A percentile compares a stretch with the other conserved stretches of the same genome.
These are phyloP conservation scores for Catharanthus roseus DNA, from an alignment of 257 asterid species.

Conservation along the genomic window DNA sequence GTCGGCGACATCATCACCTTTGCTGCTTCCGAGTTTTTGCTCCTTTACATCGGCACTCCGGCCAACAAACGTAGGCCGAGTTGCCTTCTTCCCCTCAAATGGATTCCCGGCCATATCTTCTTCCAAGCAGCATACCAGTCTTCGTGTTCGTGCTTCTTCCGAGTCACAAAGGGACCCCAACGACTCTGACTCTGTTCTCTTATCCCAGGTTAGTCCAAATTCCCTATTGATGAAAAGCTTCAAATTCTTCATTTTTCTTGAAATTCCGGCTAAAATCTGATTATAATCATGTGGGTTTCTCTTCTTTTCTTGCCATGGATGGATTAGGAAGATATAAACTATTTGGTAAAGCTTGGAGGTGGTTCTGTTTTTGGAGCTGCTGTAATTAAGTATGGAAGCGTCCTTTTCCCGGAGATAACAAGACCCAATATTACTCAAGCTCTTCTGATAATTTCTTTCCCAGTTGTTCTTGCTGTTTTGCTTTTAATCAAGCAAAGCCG, in stretches of 20 bases:
- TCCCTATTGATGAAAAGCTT: background rate
- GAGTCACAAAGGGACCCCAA: constrained; percentile 17
- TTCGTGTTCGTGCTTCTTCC: constrained; percentile 22
- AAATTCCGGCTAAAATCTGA: background rate
- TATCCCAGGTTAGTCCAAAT: constrained; percentile 25
- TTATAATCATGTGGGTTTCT: background rate
- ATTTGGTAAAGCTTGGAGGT: constrained; percentile 51
- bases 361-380: constrained; percentile 62
- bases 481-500: constrained; percentile 47
- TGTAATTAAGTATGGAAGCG: constrained; percentile 60
- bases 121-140: constrained; percentile 1
- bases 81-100: background rate
- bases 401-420: constrained; percentile 45
- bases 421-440: constrained; percentile 45
- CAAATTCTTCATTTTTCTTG: background rate
- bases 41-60: background rate
- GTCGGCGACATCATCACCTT: constrained; percentile 7
- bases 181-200: constrained; percentile 5
- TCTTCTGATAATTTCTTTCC: constrained; percentile 41
- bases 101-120: background rate
- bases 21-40: background rate
- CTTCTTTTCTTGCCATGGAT: background rate
- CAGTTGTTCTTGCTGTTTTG: constrained; percentile 35
- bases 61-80: background rate
- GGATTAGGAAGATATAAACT: constrained; percentile 46